These are phyloP conservation scores for Roridomyces roridus DNA, from an alignment of 768 basidiomycete genomes.

Conservation along the genomic window DNA sequence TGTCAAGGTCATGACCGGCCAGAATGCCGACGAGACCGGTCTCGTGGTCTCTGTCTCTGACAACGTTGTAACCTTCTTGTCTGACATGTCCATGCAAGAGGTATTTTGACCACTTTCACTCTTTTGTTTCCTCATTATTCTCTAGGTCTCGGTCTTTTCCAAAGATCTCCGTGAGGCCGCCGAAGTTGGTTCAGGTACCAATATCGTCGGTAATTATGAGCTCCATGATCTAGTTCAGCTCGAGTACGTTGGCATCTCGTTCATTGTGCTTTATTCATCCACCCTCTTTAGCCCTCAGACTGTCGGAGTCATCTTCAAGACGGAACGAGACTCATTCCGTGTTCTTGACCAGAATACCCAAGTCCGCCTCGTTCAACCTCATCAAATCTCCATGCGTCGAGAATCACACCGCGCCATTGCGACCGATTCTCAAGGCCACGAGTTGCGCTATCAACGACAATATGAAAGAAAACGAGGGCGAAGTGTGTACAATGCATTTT, in stretches of 20 bases:
- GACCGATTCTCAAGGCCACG: constrained; percentile 87
- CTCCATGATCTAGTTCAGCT: constrained; percentile 96
- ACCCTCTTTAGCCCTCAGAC: constrained; percentile 73
- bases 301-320: constrained; percentile 97
- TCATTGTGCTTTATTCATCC: constrained; percentile 11
- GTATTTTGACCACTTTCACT: constrained; percentile 41
- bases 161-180: constrained; percentile 98
- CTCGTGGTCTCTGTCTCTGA: constrained; percentile 91
- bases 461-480: constrained; percentile 90
- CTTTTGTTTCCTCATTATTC: constrained; percentile 12
- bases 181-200: constrained; percentile 92
- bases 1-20: constrained; percentile 96
- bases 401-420: constrained; percentile 86
- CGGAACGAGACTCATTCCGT: constrained; percentile 94
- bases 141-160: constrained; percentile 92
- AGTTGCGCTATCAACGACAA: constrained; percentile 88
- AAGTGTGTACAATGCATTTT: constrained; percentile 54
- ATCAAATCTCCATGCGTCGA: constrained; percentile 92
- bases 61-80: constrained; percentile 93
- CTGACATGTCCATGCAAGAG: constrained; percentile 98
- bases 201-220: constrained; percentile 92
- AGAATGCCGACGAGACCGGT: constrained; percentile 95
- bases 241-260: constrained; percentile 65
- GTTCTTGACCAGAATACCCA: constrained; percentile 95
- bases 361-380: constrained; percentile 87